A percentile compares a stretch with the other conserved stretches of the same genome.
Conservation (phyloP, 495 filamentous ascomycete genomes). For the Penicillium atrosanguineum region DNA sequence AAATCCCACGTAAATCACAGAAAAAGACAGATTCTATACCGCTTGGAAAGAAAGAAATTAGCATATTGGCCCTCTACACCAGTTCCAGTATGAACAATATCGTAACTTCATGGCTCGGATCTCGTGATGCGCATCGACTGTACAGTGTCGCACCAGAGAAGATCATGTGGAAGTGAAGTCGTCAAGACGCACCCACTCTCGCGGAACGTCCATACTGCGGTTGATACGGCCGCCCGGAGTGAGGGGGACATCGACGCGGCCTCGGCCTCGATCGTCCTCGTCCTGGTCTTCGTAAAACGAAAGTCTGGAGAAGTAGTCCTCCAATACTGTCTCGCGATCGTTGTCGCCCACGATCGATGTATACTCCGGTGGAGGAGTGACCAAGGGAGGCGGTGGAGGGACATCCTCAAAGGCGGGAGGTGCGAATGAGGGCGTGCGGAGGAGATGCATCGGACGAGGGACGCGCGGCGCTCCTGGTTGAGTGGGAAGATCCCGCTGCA, state of each 20-base stretch:
- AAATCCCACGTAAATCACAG: background rate
- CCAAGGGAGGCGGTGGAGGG: conserved; percentile 75
- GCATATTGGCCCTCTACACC: conserved; percentile 8
- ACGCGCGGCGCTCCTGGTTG: background rate
- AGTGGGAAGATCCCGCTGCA: background rate
- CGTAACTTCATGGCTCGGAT: conserved; percentile 33
- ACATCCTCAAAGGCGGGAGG: conserved; percentile 90
- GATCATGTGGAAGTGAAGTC: conserved; percentile 30
- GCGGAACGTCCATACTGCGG: conserved; percentile 64
- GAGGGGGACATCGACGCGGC: conserved; percentile 62
- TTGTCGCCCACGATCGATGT: conserved; percentile 77
- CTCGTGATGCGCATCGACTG: conserved; percentile 12
- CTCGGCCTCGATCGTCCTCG: conserved; percentile 43
- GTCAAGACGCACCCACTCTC: conserved; percentile 53
- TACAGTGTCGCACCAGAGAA: background rate
- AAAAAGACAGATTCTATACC: conserved; percentile 5
- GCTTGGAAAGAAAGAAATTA: conserved; percentile 1
- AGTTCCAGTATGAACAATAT: conserved; percentile 18
- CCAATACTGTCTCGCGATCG: conserved; percentile 70
- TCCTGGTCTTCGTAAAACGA: conserved; percentile 60
- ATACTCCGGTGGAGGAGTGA: conserved; percentile 88
- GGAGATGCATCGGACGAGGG: conserved; percentile 77
- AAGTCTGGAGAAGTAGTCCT: conserved; percentile 84
- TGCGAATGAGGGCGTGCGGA: conserved; percentile 85
- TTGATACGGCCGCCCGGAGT: conserved; percentile 68